Evolutionary conservation across 108 stramenopile species (phyloP).

Genomic region (Conticribra weissflogii): DNA sequence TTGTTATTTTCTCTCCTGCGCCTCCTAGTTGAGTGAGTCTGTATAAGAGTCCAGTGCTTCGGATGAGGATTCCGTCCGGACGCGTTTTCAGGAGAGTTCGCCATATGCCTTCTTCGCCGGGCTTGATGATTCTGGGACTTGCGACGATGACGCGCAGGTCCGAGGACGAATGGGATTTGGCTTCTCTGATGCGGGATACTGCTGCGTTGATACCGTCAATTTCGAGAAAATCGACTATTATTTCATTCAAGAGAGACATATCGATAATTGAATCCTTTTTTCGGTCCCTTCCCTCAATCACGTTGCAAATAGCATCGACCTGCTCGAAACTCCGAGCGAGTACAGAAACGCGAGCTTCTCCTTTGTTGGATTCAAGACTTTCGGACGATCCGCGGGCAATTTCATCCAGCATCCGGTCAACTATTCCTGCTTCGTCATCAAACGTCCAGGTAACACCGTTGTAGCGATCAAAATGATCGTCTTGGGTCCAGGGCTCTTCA

Average conservation of each 20-base stretch:
- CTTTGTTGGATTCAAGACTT: neutral
- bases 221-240: constrained; percentile 82
- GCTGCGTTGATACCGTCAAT: constrained; percentile 70
- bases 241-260: constrained; percentile 38
- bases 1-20: constrained; percentile 31
- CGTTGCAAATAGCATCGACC: constrained; percentile 58
- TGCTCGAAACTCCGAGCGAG: constrained; percentile 59
- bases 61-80: constrained; percentile 67
- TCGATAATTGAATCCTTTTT: constrained; percentile 7
- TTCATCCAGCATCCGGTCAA: constrained; percentile 27
- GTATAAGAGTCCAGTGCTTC: constrained; percentile 68
- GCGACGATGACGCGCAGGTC: constrained; percentile 59
- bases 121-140: constrained; percentile 74
- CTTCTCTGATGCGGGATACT: constrained; percentile 48
- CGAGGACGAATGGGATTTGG: constrained; percentile 11
- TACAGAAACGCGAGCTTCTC: constrained; percentile 38
- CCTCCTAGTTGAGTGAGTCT: constrained; percentile 55
- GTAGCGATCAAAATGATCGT: neutral
- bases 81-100: constrained; percentile 55
- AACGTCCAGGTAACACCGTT: neutral
- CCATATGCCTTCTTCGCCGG: constrained; percentile 76
- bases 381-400: constrained; percentile 1
- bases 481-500: neutral
- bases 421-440: constrained; percentile 14
- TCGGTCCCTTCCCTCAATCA: constrained; percentile 44